phyloP scores from a whole-genome alignment of 1,284 basidiomycete genomes.

The Malassezia equina region DNA sequence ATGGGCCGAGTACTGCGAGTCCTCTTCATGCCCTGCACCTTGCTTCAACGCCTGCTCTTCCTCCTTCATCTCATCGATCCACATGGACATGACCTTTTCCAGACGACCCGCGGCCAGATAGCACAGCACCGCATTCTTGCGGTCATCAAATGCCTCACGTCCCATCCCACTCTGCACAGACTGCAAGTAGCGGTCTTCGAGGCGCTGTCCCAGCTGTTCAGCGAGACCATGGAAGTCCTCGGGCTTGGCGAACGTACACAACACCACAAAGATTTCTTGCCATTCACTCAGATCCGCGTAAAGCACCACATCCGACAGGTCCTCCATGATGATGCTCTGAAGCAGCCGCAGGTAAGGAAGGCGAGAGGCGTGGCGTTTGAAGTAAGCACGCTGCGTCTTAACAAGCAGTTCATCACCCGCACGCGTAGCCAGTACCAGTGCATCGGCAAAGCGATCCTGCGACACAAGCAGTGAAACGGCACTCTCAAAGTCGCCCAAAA shows the following conservation, averaged over 20 bases:
- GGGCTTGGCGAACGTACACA: constrained; percentile 81
- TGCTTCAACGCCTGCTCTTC: constrained; percentile 57
- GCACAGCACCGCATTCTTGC: constrained; percentile 83
- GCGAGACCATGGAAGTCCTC: constrained; percentile 76
- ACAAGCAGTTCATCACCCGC: constrained; percentile 81
- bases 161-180: constrained; percentile 47
- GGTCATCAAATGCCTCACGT: constrained; percentile 54
- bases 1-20: constrained; percentile 63
- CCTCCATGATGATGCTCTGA: constrained; percentile 87
- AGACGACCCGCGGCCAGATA: constrained; percentile 74
- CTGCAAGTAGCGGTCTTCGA: constrained; percentile 69
- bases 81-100: constrained; percentile 80
- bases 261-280: constrained; percentile 91
- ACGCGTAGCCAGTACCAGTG: constrained; percentile 80
- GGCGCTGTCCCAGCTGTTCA: constrained; percentile 80
- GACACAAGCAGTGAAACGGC: constrained; percentile 87
- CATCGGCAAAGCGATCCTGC: constrained; percentile 81
- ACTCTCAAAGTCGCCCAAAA: constrained; percentile 84
- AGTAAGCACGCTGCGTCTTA: constrained; percentile 85
- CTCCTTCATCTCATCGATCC: constrained; percentile 81
- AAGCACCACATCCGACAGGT: constrained; percentile 83
- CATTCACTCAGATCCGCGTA: constrained; percentile 90
- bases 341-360: constrained; percentile 85
- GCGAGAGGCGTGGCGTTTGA: constrained; percentile 65
- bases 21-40: constrained; percentile 17